Evolutionary conservation across 192 early-diverging fungal genomes (phyloP).

Genomic region (Spinellus fusiger): DNA sequence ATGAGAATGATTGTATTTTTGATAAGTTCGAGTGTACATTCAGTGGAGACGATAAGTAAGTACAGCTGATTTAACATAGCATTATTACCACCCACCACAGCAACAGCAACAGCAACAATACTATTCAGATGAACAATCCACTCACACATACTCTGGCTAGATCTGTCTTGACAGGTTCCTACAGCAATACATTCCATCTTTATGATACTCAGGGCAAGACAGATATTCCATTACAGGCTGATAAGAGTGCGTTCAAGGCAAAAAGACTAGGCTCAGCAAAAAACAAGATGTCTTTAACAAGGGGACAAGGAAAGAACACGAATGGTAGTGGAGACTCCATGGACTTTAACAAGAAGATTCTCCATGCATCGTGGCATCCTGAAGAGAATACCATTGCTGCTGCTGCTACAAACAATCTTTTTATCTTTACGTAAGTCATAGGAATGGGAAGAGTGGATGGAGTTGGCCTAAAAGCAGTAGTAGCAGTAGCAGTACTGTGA

Average conservation of each 20-base stretch:
- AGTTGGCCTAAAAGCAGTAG: not conserved
- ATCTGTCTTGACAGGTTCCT: constrained; percentile 88
- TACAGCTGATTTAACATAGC: constrained; percentile 18
- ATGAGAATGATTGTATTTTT: constrained; percentile 99
- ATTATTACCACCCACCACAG: too few relatives aligned
- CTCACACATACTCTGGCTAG: constrained; percentile 28
- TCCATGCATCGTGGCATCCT: constrained; percentile 94
- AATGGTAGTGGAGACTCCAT: constrained; percentile 72
- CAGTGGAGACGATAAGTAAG: constrained; percentile 86
- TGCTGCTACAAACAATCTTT: constrained; percentile 91
- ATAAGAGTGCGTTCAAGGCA: constrained; percentile 97
- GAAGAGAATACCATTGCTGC: constrained; percentile 86
- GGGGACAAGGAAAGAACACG: constrained; percentile 22
- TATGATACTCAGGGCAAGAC: constrained; percentile 75
- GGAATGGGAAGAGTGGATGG: not conserved
- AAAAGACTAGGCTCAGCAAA: constrained; percentile 68
- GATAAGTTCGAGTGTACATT: constrained; percentile 99
- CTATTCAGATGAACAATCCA: not conserved
- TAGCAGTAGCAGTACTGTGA: too few relatives aligned
- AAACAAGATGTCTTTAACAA: constrained; percentile 56
- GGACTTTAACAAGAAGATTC: constrained; percentile 86
- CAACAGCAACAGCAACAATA: too few relatives aligned
- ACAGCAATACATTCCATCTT: constrained; percentile 98
- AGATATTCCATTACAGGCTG: constrained; percentile 88
- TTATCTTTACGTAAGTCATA: constrained; percentile 57